phyloP scores from a whole-genome alignment of 495 filamentous ascomycete genomes.

The Aspergillus steynii region DNA sequence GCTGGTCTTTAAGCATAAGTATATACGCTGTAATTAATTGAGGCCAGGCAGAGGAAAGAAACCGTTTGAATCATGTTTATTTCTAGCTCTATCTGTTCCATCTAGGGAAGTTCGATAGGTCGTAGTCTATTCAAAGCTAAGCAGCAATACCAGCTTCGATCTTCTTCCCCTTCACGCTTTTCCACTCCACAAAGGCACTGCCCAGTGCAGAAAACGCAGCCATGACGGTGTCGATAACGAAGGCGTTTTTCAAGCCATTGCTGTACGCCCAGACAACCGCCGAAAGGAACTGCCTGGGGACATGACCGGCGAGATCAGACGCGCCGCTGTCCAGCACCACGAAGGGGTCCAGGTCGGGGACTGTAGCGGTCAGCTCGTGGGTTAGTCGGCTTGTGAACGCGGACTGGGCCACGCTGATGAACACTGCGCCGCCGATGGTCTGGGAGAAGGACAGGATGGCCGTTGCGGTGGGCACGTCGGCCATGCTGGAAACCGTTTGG shows the following conservation, averaged over 20 bases:
- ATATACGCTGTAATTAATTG: neutral
- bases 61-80: neutral
- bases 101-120: no score
- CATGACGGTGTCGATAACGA: neutral
- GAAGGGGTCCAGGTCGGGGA: neutral
- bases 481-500: conserved; percentile 44
- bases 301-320: neutral
- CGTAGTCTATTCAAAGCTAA: no score
- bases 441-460: conserved; percentile 20
- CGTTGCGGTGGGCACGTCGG: conserved; percentile 43
- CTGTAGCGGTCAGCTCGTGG: neutral
- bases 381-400: conserved; percentile 7
- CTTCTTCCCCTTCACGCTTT: neutral
- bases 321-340: neutral
- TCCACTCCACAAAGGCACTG: neutral
- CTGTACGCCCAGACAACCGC: neutral
- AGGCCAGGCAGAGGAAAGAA: neutral
- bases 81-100: neutral
- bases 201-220: neutral
- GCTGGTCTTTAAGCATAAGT: conserved; percentile 30
- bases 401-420: conserved; percentile 6
- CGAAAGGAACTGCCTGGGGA: neutral
- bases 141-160: no score
- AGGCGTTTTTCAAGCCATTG: neutral
- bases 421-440: conserved; percentile 9